Conservation (phyloP, 768 basidiomycete genomes). For the Tylopilus balloui region DNA sequence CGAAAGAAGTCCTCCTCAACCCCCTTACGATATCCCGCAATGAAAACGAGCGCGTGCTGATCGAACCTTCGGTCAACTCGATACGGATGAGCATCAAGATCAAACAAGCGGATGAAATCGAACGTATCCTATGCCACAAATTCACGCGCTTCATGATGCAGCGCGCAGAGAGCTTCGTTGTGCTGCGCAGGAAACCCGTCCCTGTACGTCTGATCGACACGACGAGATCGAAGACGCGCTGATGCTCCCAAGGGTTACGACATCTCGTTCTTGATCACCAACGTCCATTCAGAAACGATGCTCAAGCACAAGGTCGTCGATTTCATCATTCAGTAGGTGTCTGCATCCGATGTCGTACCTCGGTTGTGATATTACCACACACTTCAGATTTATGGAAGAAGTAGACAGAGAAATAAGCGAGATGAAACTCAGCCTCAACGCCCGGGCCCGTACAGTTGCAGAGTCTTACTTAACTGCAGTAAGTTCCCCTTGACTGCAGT, state of each 20-base stretch:
- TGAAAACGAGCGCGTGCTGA: conserved; percentile 94
- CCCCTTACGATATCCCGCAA: conserved; percentile 94
- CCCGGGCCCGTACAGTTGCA: conserved; percentile 93
- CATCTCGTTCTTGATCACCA: conserved; percentile 97
- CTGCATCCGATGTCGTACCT: conserved; percentile 5
- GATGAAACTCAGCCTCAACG: conserved; percentile 97
- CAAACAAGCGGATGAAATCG: conserved; percentile 99
- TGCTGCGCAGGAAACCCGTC: conserved; percentile 92
- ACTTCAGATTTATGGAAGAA: conserved; percentile 90
- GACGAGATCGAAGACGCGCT: conserved; percentile 10
- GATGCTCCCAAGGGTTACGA: conserved; percentile 78
- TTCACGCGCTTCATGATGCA: conserved; percentile 99
- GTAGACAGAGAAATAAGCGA: conserved; percentile 99
- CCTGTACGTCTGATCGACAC: conserved; percentile 46
- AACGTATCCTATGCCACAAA: conserved; percentile 94
- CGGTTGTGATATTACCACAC: neutral
- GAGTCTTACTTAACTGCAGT: conserved; percentile 94
- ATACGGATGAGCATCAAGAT: conserved; percentile 97
- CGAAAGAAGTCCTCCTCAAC: conserved; percentile 91
- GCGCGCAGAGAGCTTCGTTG: conserved; percentile 95
- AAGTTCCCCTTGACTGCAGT: conserved; percentile 28
- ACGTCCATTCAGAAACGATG: conserved; percentile 96
- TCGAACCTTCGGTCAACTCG: conserved; percentile 96
- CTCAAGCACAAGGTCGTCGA: conserved; percentile 99
- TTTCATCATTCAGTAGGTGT: conserved; percentile 92